These are phyloP conservation scores for Pythium insidiosum DNA, from an alignment of 352 stramenopile genomes.

Conservation along the genomic window DNA sequence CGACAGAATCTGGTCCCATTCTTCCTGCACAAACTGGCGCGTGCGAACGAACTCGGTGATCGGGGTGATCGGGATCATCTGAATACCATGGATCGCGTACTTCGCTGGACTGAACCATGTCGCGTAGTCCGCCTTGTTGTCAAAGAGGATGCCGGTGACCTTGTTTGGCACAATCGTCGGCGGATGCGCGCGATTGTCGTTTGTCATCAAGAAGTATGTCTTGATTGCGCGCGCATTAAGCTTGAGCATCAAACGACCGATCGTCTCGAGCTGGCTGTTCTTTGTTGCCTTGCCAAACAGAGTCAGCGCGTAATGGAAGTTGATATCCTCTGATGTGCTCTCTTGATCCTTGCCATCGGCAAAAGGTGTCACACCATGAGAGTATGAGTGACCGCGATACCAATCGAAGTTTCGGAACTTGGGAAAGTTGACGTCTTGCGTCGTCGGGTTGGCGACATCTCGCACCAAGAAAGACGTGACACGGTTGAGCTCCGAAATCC, in stretches of 20 bases:
- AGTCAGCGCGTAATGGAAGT: constrained; percentile 25
- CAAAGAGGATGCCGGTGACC: constrained; percentile 67
- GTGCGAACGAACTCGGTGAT: constrained; percentile 15
- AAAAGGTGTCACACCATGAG: constrained; percentile 50
- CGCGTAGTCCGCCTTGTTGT: constrained; percentile 68
- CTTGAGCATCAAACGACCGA: constrained; percentile 41
- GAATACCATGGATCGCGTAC: constrained; percentile 60
- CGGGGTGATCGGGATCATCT: constrained; percentile 37
- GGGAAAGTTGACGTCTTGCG: constrained; percentile 34
- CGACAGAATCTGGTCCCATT: constrained; percentile 40
- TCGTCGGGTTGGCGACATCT: constrained; percentile 44
- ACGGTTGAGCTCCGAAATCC: constrained; percentile 31
- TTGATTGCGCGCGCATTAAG: constrained; percentile 43
- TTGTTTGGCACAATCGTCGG: constrained; percentile 37
- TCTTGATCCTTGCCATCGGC: constrained; percentile 65
- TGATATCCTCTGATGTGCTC: constrained; percentile 59
- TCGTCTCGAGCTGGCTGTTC: constrained; percentile 19
- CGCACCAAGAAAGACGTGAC: constrained; percentile 31
- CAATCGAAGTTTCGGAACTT: constrained; percentile 59
- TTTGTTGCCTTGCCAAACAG: constrained; percentile 29
- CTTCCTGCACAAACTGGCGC: constrained; percentile 17
- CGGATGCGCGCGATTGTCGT: constrained; percentile 39
- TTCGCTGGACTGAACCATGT: constrained; percentile 57
- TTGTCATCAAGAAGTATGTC: constrained; percentile 54
- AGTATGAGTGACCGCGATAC: constrained; percentile 65